These are phyloP conservation scores for Schoenoplectus tabernaemontani DNA, from an alignment of 202 grass and related monocot species.

Conservation along the genomic window DNA sequence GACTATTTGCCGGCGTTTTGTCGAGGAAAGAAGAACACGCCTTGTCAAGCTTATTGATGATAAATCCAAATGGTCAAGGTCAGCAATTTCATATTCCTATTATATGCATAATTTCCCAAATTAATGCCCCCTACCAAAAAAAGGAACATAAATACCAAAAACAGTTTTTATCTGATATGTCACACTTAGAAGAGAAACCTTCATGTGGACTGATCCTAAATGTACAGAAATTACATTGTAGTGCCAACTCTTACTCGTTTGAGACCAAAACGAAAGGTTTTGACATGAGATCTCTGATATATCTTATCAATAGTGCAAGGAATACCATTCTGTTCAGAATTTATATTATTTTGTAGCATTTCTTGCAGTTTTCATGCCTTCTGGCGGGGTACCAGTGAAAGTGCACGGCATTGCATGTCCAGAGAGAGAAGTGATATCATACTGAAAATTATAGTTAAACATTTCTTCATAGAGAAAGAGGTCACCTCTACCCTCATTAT, in stretches of 20 bases:
- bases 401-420: slow-evolving; percentile 49
- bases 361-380: slow-evolving; percentile 72
- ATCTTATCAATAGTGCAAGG: background rate
- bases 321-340: background rate
- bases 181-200: background rate
- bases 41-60: slow-evolving; percentile 72
- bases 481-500: slow-evolving; percentile 90
- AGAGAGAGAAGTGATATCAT: slow-evolving; percentile 61
- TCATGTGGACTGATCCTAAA: background rate
- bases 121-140: background rate
- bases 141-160: background rate
- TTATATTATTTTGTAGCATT: background rate
- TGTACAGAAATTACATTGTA: background rate
- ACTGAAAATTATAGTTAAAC: slow-evolving; percentile 72
- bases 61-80: slow-evolving; percentile 72
- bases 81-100: slow-evolving; percentile 1
- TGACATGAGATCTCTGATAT: slow-evolving; percentile 6
- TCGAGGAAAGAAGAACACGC: slow-evolving; percentile 68
- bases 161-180: background rate
- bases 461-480: slow-evolving; percentile 92
- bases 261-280: background rate
- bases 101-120: background rate
- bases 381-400: slow-evolving; percentile 61
- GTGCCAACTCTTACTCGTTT: background rate
- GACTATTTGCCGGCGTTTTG: slow-evolving; percentile 65